Percentiles rank a stretch among this genome's conserved stretches.
These are phyloP conservation scores for Persicaria tinctoria DNA, from an alignment of 148 eudicot genomes.

Conservation along the genomic window DNA sequence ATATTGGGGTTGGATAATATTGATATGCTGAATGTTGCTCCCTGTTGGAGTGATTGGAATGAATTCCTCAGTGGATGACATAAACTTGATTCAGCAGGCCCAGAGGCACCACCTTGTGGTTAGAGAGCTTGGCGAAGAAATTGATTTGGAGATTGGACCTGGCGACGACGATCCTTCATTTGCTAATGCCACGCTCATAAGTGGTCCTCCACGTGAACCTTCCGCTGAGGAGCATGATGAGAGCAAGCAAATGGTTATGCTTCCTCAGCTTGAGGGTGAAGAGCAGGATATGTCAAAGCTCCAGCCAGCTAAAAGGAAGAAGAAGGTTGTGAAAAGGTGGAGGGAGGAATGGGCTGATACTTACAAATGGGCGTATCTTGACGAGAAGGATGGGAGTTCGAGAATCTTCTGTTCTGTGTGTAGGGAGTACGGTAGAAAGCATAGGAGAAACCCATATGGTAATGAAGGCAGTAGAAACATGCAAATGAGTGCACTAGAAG, in stretches of 20 bases:
- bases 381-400: constrained; percentile 84
- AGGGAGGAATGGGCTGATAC: constrained; percentile 99
- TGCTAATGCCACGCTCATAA: constrained; percentile 48
- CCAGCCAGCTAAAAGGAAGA: constrained; percentile 75
- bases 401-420: constrained; percentile 96
- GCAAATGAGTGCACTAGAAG: constrained; percentile 99
- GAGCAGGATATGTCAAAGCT: constrained; percentile 67
- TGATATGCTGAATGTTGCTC: constrained; percentile 94
- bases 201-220: constrained; percentile 54
- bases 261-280: constrained; percentile 49
- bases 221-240: constrained; percentile 73
- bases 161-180: constrained; percentile 82
- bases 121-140: constrained; percentile 86
- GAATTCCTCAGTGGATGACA: constrained; percentile 91
- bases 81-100: constrained; percentile 76
- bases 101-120: constrained; percentile 84
- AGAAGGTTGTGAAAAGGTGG: constrained; percentile 97
- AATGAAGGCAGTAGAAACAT: constrained; percentile 99
- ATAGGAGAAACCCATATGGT: constrained; percentile 93
- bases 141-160: constrained; percentile 87
- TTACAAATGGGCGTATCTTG: constrained; percentile 98
- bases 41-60: constrained; percentile 63
- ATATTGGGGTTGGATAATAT: constrained; percentile 17
- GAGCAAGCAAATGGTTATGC: constrained; percentile 59
- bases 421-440: constrained; percentile 95